phyloP scores from a whole-genome alignment of 2,329 filamentous ascomycete species.

The Tolypocladium sp. region DNA sequence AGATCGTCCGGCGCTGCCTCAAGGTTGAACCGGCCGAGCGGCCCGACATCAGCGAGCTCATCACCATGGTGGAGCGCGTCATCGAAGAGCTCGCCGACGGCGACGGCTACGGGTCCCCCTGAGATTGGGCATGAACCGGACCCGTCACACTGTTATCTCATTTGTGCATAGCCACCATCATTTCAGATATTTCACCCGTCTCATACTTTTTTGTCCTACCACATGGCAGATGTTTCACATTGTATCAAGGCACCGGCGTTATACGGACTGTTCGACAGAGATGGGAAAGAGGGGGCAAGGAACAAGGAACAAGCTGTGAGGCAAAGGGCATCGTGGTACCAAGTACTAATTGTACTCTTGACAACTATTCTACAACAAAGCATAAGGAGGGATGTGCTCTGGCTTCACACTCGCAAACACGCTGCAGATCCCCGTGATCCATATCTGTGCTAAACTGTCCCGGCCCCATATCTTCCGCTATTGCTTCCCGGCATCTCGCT shows the following conservation, averaged over 20 bases:
- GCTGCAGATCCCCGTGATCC: neutral
- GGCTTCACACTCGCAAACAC: neutral
- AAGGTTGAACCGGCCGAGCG: slow-evolving; percentile 79
- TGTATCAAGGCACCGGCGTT: neutral
- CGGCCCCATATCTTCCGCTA: neutral
- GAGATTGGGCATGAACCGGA: neutral
- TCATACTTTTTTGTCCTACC: neutral
- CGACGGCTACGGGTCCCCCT: neutral
- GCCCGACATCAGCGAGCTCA: slow-evolving; percentile 79
- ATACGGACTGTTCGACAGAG: neutral
- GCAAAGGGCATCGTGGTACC: neutral
- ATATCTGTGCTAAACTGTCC: neutral
- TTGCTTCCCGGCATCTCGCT: neutral
- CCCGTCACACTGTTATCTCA: neutral
- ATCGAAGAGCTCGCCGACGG: slow-evolving; percentile 38
- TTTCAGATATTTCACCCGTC: neutral
- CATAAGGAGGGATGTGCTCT: neutral
- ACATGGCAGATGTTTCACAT: neutral
- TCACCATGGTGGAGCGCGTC: slow-evolving; percentile 65
- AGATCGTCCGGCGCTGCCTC: slow-evolving; percentile 80
- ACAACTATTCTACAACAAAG: neutral
- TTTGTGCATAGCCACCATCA: neutral
- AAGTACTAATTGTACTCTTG: neutral
- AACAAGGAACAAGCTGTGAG: neutral
- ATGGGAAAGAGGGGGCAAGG: neutral